Percentiles rank a stretch among this genome's conserved stretches.
Conservation (phyloP, 2,329 filamentous ascomycete genomes). For the Aspergillus fischeri region DNA sequence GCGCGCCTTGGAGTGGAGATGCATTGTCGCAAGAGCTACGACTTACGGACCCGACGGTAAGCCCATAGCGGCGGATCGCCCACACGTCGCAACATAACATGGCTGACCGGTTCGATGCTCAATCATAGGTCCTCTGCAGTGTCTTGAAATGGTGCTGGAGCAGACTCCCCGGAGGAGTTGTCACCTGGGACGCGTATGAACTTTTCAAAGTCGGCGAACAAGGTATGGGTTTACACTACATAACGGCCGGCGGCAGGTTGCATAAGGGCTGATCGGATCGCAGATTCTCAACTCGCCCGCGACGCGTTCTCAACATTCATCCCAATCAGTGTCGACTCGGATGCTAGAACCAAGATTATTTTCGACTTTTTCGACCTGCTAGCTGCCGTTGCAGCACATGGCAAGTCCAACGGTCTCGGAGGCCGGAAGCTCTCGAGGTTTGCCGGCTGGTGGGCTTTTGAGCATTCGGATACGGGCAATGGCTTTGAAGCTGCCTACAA, state of each 20-base stretch:
- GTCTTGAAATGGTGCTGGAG: constrained; percentile 99
- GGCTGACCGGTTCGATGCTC: not conserved
- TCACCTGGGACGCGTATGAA: constrained; percentile 96
- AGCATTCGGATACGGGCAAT: constrained; percentile 77
- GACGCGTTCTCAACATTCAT: constrained; percentile 97
- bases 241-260: not conserved
- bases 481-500: constrained; percentile 95
- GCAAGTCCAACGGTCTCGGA: constrained; percentile 87
- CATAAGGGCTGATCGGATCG: constrained; percentile 19
- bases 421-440: constrained; percentile 91
- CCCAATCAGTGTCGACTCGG: constrained; percentile 84
- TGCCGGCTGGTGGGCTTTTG: constrained; percentile 98
- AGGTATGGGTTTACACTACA: constrained; percentile 51
- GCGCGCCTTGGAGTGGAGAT: constrained; percentile 60
- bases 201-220: constrained; percentile 91
- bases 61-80: constrained; percentile 21
- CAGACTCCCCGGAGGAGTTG: constrained; percentile 81
- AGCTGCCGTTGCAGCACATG: constrained; percentile 84
- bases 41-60: constrained; percentile 89
- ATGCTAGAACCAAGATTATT: constrained; percentile 80
- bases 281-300: constrained; percentile 85
- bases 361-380: constrained; percentile 96
- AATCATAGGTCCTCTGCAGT: constrained; percentile 74
- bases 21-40: constrained; percentile 78
- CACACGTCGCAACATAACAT: not conserved